phyloP scores from a whole-genome alignment of 768 basidiomycete species.

The Kwoniella newhampshirensis region DNA sequence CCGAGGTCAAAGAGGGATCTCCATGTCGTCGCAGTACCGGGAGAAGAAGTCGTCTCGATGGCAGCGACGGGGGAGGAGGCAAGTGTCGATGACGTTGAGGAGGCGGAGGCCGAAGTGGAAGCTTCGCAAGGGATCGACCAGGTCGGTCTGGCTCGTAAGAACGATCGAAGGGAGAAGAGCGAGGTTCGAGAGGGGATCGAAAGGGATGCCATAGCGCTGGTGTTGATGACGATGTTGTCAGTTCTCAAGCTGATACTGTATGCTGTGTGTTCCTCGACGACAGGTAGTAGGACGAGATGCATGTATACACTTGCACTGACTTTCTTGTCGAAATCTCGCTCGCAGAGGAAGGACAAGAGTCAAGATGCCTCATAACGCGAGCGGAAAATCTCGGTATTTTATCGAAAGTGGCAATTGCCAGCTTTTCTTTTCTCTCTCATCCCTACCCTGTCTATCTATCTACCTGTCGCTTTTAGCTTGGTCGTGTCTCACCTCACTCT shows the following conservation, averaged over 20 bases:
- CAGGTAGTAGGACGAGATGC: background rate
- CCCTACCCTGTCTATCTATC: no score
- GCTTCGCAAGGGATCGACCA: slow-evolving; percentile 39
- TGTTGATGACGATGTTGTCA: background rate
- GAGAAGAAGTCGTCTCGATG: background rate
- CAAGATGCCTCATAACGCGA: no score
- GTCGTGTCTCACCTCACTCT: no score
- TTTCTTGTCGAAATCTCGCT: background rate
- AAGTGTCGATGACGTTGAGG: background rate
- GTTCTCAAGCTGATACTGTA: no score
- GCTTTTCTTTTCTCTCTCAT: no score
- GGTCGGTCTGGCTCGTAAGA: slow-evolving; percentile 16
- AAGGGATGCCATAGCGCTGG: slow-evolving; percentile 17
- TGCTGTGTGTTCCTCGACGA: background rate
- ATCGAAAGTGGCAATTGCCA: no score
- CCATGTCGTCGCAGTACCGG: slow-evolving; percentile 13
- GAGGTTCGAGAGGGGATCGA: slow-evolving; percentile 9
- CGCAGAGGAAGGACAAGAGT: background rate
- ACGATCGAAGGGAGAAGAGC: slow-evolving; percentile 7
- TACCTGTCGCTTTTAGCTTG: no score
- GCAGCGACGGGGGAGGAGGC: slow-evolving; percentile 7
- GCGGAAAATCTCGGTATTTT: background rate
- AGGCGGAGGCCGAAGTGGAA: slow-evolving; percentile 17
- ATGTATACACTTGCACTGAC: background rate
- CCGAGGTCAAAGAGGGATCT: slow-evolving; percentile 48